Evolutionary conservation across 2,329 filamentous ascomycete genomes (phyloP), one percentile per base, ranked within the genome.

Genomic region (Tolypocladium ophioglossoides): DNA sequence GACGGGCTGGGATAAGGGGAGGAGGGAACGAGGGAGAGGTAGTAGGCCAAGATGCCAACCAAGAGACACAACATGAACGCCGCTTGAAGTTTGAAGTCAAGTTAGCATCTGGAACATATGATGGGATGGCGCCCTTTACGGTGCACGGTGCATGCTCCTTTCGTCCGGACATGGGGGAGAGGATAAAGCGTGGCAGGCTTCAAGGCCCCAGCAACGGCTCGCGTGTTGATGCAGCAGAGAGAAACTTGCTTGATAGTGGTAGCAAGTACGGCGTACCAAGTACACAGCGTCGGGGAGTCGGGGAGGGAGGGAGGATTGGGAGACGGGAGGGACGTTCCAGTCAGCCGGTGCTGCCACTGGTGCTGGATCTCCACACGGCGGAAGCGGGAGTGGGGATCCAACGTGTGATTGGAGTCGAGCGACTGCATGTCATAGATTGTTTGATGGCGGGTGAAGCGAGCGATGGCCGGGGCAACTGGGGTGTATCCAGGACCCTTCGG

Each of bases 361-460:
- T 7, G 44, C 44, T 7, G 48, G n/a, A 38, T 50, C 20, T 38
- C 44, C 41, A 52, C 47, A 35, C 4, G 14, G 27, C 32, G 32
- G 51, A 20, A 37, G 35, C 52, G 52, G 55, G 18, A 52, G 49
- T 52, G 54, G 55, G 55, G 49, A 55, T 55, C 55, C 50, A 56
- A 56, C 55, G 55, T 56, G 49, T 52, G 52, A 55, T 44, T 16
- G 41, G 41, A 30, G 41, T 24, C 27, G 41, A 24, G 38, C 14
- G 24, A n/a, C 41, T 46, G 41, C 41, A 46, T 30, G 41, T 30
- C 41, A 46, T 30, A 18, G 24, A 27, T 9, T 27, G 27, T n/a
- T n/a, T n/a, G n/a, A n/a, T n/a, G n/a, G n/a, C n/a, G n/a, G n/a
- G n/a, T n/a, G n/a, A n/a, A n/a, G n/a, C n/a, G n/a, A n/a, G n/a